Evolutionary conservation across 768 basidiomycete genomes (phyloP).

Genomic region (Boletus fagicola): DNA sequence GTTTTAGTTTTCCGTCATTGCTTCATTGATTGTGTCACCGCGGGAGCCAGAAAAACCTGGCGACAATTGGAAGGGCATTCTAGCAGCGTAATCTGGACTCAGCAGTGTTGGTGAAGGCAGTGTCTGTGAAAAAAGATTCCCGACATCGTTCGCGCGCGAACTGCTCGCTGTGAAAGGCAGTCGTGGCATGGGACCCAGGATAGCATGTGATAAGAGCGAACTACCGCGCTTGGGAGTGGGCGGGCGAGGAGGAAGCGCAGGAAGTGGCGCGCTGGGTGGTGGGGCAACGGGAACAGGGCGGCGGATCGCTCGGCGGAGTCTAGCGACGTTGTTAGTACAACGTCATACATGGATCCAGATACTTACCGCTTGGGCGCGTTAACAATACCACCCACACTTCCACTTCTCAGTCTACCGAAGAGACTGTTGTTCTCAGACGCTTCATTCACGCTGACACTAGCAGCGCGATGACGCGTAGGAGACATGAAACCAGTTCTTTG

Average conservation of each 20-base stretch:
- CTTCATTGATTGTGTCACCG: constrained; percentile 15
- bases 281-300: constrained; percentile 25
- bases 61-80: constrained; percentile 11
- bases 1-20: constrained; percentile 22
- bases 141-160: constrained; percentile 2
- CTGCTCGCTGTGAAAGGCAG: constrained; percentile 17
- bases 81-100: constrained; percentile 9
- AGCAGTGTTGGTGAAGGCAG: constrained; percentile 7
- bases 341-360: not conserved
- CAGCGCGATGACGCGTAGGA: constrained; percentile 44
- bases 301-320: constrained; percentile 42
- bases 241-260: constrained; percentile 23
- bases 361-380: constrained; percentile 34
- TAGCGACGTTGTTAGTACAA: constrained; percentile 17
- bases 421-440: constrained; percentile 41
- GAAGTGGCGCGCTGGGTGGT: constrained; percentile 31
- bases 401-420: constrained; percentile 54
- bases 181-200: constrained; percentile 18
- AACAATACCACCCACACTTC: constrained; percentile 42
- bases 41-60: constrained; percentile 3
- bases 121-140: not conserved
- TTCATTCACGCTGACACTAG: constrained; percentile 40
- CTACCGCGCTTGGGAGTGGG: constrained; percentile 18
- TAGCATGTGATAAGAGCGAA: constrained; percentile 20
- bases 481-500: constrained; percentile 43